Conservation (phyloP, 345 rosid species). For the Euphorbia tirucalli region DNA sequence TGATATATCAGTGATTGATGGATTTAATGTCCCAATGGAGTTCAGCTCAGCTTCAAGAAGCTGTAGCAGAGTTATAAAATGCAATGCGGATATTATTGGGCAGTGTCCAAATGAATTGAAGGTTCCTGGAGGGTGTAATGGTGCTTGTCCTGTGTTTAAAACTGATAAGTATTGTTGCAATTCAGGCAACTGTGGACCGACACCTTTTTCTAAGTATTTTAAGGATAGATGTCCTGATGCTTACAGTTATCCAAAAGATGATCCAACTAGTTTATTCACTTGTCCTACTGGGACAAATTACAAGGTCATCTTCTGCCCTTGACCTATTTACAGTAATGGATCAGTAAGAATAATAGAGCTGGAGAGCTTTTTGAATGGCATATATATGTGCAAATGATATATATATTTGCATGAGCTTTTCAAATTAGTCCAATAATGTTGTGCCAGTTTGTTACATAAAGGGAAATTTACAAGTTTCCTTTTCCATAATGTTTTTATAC, state of each 20-base stretch:
- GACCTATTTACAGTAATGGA: no score
- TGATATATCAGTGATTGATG: constrained; percentile 39
- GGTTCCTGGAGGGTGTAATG: constrained; percentile 43
- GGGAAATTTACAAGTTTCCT: no score
- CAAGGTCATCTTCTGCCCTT: constrained; percentile 37
- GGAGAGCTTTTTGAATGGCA: no score
- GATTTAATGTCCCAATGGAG: constrained; percentile 41
- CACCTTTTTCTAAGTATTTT: constrained; percentile 39
- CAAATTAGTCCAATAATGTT: no score
- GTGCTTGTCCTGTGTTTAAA: constrained; percentile 38
- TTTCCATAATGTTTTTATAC: no score
- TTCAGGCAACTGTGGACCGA: constrained; percentile 42
- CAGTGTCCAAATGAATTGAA: constrained; percentile 41
- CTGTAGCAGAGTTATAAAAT: constrained; percentile 29
- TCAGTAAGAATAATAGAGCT: no score
- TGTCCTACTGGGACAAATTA: constrained; percentile 36
- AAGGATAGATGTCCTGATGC: constrained; percentile 53
- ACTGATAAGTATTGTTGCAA: constrained; percentile 46
- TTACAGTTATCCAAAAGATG: constrained; percentile 59
- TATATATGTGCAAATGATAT: no score
- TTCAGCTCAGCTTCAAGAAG: constrained; percentile 27
- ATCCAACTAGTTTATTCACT: constrained; percentile 29
- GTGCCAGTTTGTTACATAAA: no score
- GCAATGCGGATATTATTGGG: constrained; percentile 30
- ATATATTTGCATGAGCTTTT: no score